A percentile compares a stretch with the other conserved stretches of the same genome.
Conservation (phyloP, 2,329 filamentous ascomycete species). For the Grosmannia serpens region DNA sequence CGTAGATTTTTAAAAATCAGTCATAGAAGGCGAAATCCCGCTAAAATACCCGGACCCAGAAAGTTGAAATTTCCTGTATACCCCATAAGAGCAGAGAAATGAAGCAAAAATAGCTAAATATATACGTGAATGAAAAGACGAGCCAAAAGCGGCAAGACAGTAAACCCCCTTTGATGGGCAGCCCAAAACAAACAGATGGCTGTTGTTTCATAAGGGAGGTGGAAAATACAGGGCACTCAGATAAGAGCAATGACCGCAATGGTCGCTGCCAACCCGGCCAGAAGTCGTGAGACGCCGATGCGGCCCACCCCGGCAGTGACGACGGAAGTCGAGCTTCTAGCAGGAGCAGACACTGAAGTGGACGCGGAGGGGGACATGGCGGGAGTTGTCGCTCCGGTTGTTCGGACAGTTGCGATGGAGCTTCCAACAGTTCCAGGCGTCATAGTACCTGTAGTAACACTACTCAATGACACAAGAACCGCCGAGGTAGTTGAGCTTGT, state of each 20-base stretch:
- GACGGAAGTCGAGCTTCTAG: conserved; percentile 17
- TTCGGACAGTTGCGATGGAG: background rate
- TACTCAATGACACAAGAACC: background rate
- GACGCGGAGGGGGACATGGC: conserved; percentile 36
- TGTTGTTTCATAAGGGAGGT: background rate
- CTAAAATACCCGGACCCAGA: too few relatives aligned
- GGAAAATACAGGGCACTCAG: conserved; percentile 24
- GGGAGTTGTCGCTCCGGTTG: conserved; percentile 12
- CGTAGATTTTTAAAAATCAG: too few relatives aligned
- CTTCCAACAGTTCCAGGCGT: background rate
- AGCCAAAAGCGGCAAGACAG: background rate
- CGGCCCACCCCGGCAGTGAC: conserved; percentile 40
- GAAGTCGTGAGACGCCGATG: conserved; percentile 36
- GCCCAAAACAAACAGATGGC: background rate
- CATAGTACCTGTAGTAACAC: background rate
- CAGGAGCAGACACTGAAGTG: conserved; percentile 18
- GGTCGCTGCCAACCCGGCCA: conserved; percentile 40
- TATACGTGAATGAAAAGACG: background rate
- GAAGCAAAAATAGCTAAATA: background rate
- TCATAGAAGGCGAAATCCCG: too few relatives aligned
- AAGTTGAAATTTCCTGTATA: too few relatives aligned
- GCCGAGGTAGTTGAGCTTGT: background rate
- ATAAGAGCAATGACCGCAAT: conserved; percentile 38
- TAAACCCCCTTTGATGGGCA: too few relatives aligned
- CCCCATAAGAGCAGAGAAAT: background rate